phyloP scores from a whole-genome alignment of 2,329 filamentous ascomycete genomes.

The Epichloe sylvatica region DNA sequence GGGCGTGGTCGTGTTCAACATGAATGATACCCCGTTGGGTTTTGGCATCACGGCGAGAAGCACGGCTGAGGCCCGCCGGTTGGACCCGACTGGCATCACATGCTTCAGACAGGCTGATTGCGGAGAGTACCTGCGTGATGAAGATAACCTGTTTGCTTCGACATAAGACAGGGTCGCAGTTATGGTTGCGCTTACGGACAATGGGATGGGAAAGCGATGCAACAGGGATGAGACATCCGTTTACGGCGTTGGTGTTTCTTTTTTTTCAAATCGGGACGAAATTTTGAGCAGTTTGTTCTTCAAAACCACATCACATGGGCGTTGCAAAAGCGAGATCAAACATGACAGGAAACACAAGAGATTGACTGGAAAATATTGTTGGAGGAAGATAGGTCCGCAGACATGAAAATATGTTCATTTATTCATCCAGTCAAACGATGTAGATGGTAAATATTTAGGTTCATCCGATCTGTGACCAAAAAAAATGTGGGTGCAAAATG shows the following conservation, averaged over 20 bases:
- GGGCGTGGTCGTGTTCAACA: constrained; percentile 77
- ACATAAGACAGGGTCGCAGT: background rate
- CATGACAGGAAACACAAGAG: background rate
- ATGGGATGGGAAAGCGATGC: background rate
- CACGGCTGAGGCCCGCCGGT: constrained; percentile 64
- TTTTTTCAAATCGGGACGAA: background rate
- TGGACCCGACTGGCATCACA: constrained; percentile 83
- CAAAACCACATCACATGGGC: background rate
- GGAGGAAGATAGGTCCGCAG: background rate
- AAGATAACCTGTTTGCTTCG: constrained; percentile 44
- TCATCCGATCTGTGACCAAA: background rate
- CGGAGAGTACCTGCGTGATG: constrained; percentile 86
- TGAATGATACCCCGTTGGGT: constrained; percentile 87
- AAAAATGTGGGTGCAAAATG: background rate
- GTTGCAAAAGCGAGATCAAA: background rate
- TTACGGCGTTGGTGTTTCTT: background rate
- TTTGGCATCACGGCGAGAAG: constrained; percentile 87
- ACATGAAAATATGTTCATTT: background rate
- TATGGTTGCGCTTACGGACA: background rate
- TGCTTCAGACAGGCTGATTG: constrained; percentile 87
- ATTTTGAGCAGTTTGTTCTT: background rate
- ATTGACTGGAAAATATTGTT: background rate
- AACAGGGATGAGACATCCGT: background rate
- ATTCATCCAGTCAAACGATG: background rate
- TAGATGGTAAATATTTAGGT: background rate